These are phyloP conservation scores for Leccinum pachyderme DNA, from an alignment of 1,284 basidiomycete genomes.

Conservation along the genomic window DNA sequence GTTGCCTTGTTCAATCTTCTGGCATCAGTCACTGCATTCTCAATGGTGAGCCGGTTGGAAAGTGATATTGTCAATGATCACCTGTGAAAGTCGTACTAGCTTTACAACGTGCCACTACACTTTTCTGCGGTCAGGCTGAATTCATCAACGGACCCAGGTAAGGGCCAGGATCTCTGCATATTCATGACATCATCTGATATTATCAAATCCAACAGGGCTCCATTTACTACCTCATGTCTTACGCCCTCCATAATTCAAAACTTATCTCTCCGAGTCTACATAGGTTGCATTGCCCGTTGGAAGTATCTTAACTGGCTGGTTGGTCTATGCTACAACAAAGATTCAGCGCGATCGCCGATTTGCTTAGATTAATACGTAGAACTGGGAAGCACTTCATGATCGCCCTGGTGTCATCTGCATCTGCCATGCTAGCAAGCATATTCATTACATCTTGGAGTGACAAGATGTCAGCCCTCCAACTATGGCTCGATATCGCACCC, in stretches of 20 bases:
- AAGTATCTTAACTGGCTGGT: neutral
- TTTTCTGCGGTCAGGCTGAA: neutral
- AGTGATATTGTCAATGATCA: neutral
- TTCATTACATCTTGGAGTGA: neutral
- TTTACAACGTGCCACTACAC: neutral
- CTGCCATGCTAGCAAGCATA: neutral
- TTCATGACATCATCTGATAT: too few species aligned
- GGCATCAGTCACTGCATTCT: neutral
- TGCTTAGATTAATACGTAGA: neutral
- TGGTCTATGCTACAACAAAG: neutral
- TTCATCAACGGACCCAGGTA: neutral
- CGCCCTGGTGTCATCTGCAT: neutral
- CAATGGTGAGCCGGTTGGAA: neutral
- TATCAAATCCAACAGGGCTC: neutral
- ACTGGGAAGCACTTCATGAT: neutral
- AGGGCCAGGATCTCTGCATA: neutral
- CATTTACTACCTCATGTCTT: neutral
- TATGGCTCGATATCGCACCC: neutral
- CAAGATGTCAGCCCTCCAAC: neutral
- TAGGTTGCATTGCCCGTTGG: neutral
- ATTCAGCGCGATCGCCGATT: neutral
- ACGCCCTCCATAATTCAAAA: neutral
- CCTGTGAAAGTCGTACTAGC: neutral
- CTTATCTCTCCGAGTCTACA: neutral
- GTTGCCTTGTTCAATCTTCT: neutral